Conservation (phyloP, 345 rosid genomes). For the Gossypium mustelinum region DNA sequence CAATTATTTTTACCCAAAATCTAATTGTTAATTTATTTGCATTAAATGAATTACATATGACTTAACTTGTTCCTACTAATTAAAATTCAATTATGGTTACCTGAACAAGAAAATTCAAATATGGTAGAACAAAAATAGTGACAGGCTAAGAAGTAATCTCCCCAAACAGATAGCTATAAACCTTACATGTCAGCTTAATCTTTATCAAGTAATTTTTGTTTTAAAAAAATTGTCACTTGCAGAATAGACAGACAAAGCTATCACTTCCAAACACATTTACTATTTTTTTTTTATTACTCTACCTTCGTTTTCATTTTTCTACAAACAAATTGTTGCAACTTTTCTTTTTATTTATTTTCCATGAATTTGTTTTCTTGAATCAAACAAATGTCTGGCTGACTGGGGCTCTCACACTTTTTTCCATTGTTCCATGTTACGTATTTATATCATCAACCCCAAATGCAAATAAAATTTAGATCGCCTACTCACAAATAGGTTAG, state of each 20-base stretch:
- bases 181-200: not conserved
- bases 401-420: not conserved
- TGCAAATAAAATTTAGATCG: fast-evolving
- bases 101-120: no score
- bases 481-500: fast-evolving
- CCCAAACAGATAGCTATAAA: not conserved
- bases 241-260: not conserved
- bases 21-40: no score
- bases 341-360: not conserved
- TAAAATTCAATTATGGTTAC: no score
- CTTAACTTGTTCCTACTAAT: no score
- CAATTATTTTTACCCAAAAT: no score
- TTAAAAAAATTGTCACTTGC: not conserved
- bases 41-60: no score
- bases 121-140: not conserved
- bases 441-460: no score
- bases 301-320: not conserved
- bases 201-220: not conserved
- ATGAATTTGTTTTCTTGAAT: no score
- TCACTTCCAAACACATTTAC: not conserved
- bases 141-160: not conserved
- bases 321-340: not conserved
- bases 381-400: not conserved
- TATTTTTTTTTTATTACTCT: not conserved
- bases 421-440: not conserved